Evolutionary conservation across 345 rosid species (phyloP), one percentile per base, ranked within the genome.

Genomic region (Clarkia xantiana): DNA sequence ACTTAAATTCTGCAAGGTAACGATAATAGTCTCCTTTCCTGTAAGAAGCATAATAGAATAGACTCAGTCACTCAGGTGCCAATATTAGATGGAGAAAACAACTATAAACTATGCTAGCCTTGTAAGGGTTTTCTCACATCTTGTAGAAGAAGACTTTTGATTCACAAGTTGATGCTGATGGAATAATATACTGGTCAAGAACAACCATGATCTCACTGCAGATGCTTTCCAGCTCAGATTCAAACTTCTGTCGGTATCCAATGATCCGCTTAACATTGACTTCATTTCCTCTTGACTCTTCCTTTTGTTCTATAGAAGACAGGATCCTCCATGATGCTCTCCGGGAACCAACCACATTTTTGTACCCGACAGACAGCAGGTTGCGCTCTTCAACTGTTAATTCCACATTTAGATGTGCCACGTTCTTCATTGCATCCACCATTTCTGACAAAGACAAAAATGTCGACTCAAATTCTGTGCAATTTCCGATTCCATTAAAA

Each of bases 21-120:
- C 97, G 87, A 55, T 62, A 78, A 62, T 89, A 89, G 58, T 89
- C 97, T 54, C 97, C 97, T 71, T 89, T 89, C 97, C 97, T 89
- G 36, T 29, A 29, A 29, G 36, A 29, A 29, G 36, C 36, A 29
- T 29, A 29, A 29, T 23, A 23, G 1, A 23, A 23, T 23, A 23
- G 29, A 23, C n/a, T n/a, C n/a, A n/a, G n/a, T n/a, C 4, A 23
- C 29, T 23, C 29, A 23, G 6, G 29, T 23, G 29, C 0, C 6
- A 6, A 2, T 23, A 23, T 23, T 3, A 23, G 3, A 6, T 6
- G 6, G 29, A 23, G 29, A 23, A 23, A 23, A 23, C 29, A 29
- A 29, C 36, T 29, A 10, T 29, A 29, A 29, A 5, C 36, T 29
- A 29, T 29, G 8, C 36, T 29, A 29, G 36, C 36, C 36, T 5